These are phyloP conservation scores for Alternaria panax DNA, from an alignment of 2,329 filamentous ascomycete species.

Conservation along the genomic window DNA sequence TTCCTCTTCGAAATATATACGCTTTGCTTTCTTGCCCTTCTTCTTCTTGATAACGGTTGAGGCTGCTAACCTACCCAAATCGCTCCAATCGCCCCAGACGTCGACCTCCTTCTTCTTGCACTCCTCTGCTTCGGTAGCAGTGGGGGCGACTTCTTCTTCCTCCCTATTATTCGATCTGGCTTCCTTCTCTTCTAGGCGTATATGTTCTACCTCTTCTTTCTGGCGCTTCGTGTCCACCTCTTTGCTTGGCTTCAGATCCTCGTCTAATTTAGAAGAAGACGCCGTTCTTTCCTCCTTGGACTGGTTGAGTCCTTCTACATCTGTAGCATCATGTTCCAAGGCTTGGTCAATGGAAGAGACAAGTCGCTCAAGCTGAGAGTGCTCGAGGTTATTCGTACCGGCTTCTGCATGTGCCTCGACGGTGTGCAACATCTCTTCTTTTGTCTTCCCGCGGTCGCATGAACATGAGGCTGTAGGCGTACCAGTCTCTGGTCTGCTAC, in stretches of 20 bases:
- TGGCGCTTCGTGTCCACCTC: slow-evolving; percentile 23
- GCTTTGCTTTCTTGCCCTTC: slow-evolving; percentile 24
- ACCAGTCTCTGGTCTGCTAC: not conserved
- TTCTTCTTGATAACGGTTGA: slow-evolving; percentile 26
- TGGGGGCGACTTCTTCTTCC: slow-evolving; percentile 27
- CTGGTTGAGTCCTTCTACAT: too few species aligned
- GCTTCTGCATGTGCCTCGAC: not conserved
- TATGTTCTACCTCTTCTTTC: slow-evolving; percentile 35
- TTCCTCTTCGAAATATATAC: not conserved
- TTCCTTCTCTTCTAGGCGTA: slow-evolving; percentile 14
- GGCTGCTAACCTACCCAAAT: too few species aligned
- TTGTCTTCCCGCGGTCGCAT: not conserved
- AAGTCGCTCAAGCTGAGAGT: too few species aligned
- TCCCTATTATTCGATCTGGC: slow-evolving; percentile 27
- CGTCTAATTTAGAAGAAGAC: slow-evolving; percentile 51
- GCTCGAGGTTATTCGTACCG: too few species aligned
- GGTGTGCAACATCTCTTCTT: not conserved
- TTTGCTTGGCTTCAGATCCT: slow-evolving; percentile 26
- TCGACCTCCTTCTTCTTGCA: not conserved
- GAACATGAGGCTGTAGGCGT: not conserved
- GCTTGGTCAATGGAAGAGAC: too few species aligned
- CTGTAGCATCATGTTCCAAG: slow-evolving; percentile 26
- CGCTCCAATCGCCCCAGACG: slow-evolving; percentile 32
- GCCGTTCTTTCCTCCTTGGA: too few species aligned
- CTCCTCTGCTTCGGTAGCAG: slow-evolving; percentile 20